Conservation (phyloP, 139 green algal species). For the Mesotaenium endlicherianum region DNA sequence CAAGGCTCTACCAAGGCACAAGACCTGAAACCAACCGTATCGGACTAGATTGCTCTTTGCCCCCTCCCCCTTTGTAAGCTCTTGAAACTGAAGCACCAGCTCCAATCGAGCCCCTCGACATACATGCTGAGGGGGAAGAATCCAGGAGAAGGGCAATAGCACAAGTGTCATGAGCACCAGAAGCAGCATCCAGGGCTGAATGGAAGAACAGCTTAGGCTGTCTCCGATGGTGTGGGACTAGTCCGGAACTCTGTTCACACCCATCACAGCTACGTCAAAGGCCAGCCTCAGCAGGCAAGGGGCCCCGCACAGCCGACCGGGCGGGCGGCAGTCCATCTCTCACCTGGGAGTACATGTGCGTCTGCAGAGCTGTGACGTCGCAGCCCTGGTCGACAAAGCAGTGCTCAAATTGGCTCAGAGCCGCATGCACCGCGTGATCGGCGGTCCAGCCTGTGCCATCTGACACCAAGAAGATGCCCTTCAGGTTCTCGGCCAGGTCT, state of each 20-base stretch:
- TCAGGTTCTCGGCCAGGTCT: no score
- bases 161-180: neutral
- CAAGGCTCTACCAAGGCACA: no score
- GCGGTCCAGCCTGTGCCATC: conserved; percentile 34
- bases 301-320: no score
- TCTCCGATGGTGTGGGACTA: neutral
- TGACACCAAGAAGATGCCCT: conserved; percentile 35
- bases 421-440: conserved; percentile 21
- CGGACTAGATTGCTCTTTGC: no score
- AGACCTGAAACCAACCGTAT: no score
- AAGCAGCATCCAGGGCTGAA: no score
- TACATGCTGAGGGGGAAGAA: neutral
- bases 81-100: no score
- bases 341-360: conserved; percentile 22
- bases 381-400: neutral
- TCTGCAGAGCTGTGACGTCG: neutral
- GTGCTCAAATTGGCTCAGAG: conserved; percentile 24
- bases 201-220: no score
- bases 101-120: no score
- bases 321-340: no score
- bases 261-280: neutral
- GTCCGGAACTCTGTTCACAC: neutral
- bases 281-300: no score
- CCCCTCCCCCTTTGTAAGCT: no score
- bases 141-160: neutral